A percentile compares a stretch with the other conserved stretches of the same genome.
Conservation (phyloP, 768 basidiomycete genomes). For the Cystofilobasidium macerans region DNA sequence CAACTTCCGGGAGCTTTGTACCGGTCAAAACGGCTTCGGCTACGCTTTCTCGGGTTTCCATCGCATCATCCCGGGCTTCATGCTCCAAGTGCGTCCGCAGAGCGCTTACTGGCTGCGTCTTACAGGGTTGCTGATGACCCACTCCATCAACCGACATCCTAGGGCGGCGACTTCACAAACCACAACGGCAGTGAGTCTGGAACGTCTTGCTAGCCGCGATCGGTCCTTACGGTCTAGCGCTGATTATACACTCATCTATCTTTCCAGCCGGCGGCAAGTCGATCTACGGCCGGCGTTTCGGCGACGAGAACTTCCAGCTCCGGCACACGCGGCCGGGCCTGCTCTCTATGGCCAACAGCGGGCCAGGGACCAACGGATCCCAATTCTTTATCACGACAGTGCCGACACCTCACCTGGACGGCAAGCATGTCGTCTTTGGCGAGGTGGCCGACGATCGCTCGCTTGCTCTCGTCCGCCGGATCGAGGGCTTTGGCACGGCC, state of each 20-base stretch:
- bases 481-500: constrained; percentile 9
- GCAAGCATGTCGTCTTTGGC: constrained; percentile 22
- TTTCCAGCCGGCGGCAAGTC: constrained; percentile 38
- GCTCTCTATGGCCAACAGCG: constrained; percentile 19
- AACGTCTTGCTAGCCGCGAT: too few relatives aligned
- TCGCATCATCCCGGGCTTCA: constrained; percentile 4
- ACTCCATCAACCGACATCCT: too few relatives aligned
- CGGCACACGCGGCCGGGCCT: constrained; percentile 16
- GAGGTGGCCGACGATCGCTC: constrained; percentile 9
- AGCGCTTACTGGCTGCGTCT: not conserved
- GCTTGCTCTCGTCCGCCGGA: constrained; percentile 16
- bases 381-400: constrained; percentile 37
- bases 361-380: constrained; percentile 21
- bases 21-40: constrained; percentile 45
- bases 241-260: too few relatives aligned
- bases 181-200: constrained; percentile 39
- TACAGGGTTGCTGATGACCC: not conserved
- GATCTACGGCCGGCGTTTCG: constrained; percentile 36
- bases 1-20: constrained; percentile 67
- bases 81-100: not conserved
- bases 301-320: constrained; percentile 35
- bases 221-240: too few relatives aligned
- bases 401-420: constrained; percentile 27
- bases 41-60: not conserved
- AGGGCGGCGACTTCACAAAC: constrained; percentile 69